Percentiles rank a stretch among this genome's conserved stretches.
Evolutionary conservation across 345 rosid genomes (phyloP).

Genomic region (rapeseed (Brassica napus)): DNA sequence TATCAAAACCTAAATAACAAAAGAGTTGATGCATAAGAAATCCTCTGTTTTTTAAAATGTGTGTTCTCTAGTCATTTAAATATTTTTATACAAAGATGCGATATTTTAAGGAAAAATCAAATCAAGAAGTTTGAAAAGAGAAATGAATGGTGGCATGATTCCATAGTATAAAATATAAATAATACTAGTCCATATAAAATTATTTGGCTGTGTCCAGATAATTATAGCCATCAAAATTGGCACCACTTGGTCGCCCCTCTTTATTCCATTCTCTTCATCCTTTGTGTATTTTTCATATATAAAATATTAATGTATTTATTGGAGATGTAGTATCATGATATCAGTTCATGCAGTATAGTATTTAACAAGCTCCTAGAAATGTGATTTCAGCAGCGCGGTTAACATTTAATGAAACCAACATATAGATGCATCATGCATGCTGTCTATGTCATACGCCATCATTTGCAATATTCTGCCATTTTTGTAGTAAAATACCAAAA

Average conservation of each 20-base stretch:
- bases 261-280: conserved; percentile 37
- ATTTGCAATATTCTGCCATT: conserved; percentile 1
- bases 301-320: neutral
- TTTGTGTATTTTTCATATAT: neutral
- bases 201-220: neutral
- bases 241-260: conserved; percentile 42
- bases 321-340: neutral
- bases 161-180: conserved; percentile 26
- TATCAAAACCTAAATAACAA: conserved; percentile 5
- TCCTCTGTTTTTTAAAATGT: neutral
- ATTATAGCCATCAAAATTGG: conserved; percentile 44
- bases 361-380: neutral
- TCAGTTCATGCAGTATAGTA: neutral
- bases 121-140: conserved; percentile 13
- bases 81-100: conserved; percentile 8
- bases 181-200: conserved; percentile 5
- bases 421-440: neutral
- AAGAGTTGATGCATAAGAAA: neutral
- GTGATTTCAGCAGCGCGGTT: neutral
- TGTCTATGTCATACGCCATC: neutral
- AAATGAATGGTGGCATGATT: conserved; percentile 33
- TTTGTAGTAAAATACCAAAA: neutral
- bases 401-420: neutral
- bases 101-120: conserved; percentile 33
- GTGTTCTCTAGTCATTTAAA: conserved; percentile 1